Evolutionary conservation across 148 eudicot species (phyloP), one percentile per base, ranked within the genome.

Genomic region (Pharnaceum exiguum): DNA sequence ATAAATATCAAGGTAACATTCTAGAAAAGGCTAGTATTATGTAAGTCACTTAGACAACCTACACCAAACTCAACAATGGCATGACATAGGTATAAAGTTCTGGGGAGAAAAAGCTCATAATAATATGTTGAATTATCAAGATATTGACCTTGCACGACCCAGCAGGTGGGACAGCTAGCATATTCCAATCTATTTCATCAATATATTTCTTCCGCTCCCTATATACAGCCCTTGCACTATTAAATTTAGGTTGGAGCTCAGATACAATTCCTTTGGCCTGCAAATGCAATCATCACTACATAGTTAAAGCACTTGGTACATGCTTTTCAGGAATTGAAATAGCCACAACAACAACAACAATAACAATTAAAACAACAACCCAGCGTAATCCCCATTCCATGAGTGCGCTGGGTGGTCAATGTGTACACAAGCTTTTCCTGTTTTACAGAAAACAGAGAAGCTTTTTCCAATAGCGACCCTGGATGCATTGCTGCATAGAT

Each of bases 161-260:
- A 49, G 95, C 71, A 50, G 99, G 89, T 24, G 99, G 99, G 53
- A 80, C 74, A 18, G 99, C 93, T 65, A 94, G 87, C 87, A 89
- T 73, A 75, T 86, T 89, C 99, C 95, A 94, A 74, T 94, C 99
- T 65, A 94, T 94, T 75, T 89, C 99, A 82, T 89, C 96, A 56
- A 72, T 55, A 64, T 78, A 89, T 77, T 89, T 94, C 77, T 94
- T 94, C 57, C 73, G 71, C 77, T 89, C 93, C 61, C 99, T 76
- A 47, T 86, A 94, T 59, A 94, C 96, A 49, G 99, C 99, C 81
- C 89, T 94, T 13, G 96, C 96, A 65, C 99, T 94, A 60, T 86
- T 89, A 65, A 79, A 89, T 72, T 94, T 94, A 51, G 96, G 86
- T 72, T 94, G 99, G 65, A 74, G 84, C 63, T 94, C 99, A 23